Conservation (phyloP, 1,284 basidiomycete species). For the Trametes hirsuta region DNA sequence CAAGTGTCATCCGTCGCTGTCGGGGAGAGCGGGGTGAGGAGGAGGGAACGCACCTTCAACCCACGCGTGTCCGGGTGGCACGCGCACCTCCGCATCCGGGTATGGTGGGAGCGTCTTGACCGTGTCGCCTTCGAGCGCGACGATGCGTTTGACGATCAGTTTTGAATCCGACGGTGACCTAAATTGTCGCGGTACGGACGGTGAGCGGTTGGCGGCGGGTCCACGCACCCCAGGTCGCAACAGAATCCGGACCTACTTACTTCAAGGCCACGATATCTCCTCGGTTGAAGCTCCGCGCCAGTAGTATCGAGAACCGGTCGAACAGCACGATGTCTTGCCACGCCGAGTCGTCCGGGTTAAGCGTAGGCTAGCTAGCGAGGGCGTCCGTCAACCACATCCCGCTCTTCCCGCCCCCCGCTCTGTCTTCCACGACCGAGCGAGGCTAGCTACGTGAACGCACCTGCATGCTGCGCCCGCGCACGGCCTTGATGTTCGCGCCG, state of each 20-base stretch:
- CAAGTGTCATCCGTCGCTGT: no score
- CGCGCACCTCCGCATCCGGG: conserved; percentile 53
- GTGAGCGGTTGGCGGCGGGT: no score
- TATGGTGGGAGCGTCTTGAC: conserved; percentile 74
- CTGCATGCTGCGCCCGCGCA: conserved; percentile 78
- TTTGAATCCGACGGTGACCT: conserved; percentile 66
- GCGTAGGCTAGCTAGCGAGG: conserved; percentile 62
- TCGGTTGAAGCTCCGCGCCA: conserved; percentile 42
- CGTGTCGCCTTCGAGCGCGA: conserved; percentile 65
- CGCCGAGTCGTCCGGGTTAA: conserved; percentile 70
- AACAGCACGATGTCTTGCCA: conserved; percentile 69
- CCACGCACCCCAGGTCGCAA: no score
- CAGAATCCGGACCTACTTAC: no score
- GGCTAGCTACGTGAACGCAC: conserved; percentile 38
- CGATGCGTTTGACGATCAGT: conserved; percentile 66
- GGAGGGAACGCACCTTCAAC: conserved; percentile 58
- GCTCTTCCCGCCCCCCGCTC: neutral
- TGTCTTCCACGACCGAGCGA: neutral
- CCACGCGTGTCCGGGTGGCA: conserved; percentile 72
- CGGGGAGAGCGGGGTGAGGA: neutral
- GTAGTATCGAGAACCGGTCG: conserved; percentile 51
- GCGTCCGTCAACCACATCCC: neutral
- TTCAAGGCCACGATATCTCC: conserved; percentile 70
- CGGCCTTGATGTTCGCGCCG: conserved; percentile 54
- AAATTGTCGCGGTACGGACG: neutral